Evolutionary conservation across 2,329 filamentous ascomycete species (phyloP).

Genomic region (Ceratocystis papillata): DNA sequence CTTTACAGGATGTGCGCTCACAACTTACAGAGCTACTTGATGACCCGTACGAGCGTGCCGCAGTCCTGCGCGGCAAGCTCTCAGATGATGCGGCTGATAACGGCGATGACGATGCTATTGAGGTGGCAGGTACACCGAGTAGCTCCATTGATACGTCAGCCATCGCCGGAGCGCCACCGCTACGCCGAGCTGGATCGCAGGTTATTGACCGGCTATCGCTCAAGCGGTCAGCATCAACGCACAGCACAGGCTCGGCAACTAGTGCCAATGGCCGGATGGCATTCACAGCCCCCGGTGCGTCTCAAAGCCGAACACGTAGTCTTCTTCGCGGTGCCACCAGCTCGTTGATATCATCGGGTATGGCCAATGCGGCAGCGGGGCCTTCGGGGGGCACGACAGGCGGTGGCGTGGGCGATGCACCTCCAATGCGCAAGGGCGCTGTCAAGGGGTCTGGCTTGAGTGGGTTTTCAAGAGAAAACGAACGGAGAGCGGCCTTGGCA

Average conservation of each 20-base stretch:
- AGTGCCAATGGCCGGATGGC: constrained; percentile 41
- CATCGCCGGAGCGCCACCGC: constrained; percentile 25
- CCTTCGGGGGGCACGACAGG: constrained; percentile 20
- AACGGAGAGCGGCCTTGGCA: constrained; percentile 43
- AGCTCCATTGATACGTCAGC: constrained; percentile 22
- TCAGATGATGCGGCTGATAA: constrained; percentile 38
- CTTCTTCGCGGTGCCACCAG: constrained; percentile 63
- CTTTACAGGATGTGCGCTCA: constrained; percentile 57
- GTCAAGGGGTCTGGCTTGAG: constrained; percentile 51
- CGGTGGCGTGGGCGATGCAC: constrained; percentile 33
- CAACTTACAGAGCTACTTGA: constrained; percentile 77
- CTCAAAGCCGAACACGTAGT: constrained; percentile 50
- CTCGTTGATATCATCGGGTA: constrained; percentile 38
- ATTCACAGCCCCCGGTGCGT: constrained; percentile 40
- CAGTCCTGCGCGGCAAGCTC: constrained; percentile 40
- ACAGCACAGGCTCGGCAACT: constrained; percentile 26
- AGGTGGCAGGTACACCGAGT: constrained; percentile 9
- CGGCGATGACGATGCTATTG: constrained; percentile 33
- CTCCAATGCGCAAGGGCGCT: constrained; percentile 49
- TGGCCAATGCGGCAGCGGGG: constrained; percentile 26
- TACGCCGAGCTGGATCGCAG: constrained; percentile 33
- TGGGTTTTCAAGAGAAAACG: constrained; percentile 50
- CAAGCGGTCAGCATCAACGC: constrained; percentile 45
- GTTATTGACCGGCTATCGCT: constrained; percentile 66
- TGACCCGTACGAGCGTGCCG: constrained; percentile 39